Base-by-base conservation (phyloP, 108 stramenopile species). In the Pseudonitzschia multiseries region DNA sequence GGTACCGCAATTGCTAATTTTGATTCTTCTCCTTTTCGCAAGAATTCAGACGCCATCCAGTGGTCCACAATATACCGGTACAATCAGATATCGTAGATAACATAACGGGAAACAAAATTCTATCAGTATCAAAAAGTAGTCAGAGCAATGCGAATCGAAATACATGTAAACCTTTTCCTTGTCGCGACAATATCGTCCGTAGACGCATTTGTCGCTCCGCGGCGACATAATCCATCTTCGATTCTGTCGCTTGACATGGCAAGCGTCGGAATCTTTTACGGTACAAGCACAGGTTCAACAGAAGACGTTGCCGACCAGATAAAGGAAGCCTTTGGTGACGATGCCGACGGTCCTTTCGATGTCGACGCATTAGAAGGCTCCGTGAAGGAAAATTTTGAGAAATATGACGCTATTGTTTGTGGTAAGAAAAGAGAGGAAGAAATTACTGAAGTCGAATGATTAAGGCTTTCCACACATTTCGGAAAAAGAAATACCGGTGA, bases 261-360 rank as follows among this genome's bases (percentile, higher is more conserved):
- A 15, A 80, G 73, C 15, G 80, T 92, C 24, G 92, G 89, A 24
- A 84, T 94, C 40, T 92, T 92, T 65, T 94, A 84, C 76, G 91
- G 93, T 2, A 94, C 93, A 10, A 81, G 80, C 40, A 92, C 91
- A 31, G 91, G 91, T 22, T 79, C 79, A 24, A 94, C 93, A 29
- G 87, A 90, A 74, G 78, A 80, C 28, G 88, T 77, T 27, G 93
- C 91, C 13, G 72, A 87, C 57, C 56, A 81, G 41, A 86, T 94
- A 42, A 69, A 79, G 20, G 77, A 71, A 17, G 85, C 87, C 51
- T 88, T 94, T 24, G 90, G 89, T 20, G 89, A 87, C 29, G 81
- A 81, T n/a, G 87, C 89, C 2, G 83, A 83, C 13, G 90, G 81
- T 12, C 93, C 93, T 8, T 81, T 94, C 65, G 93, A 94, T 67